A percentile compares a stretch with the other conserved stretches of the same genome.
These are phyloP conservation scores for Coniochaeta pulveracea DNA, from an alignment of 2,329 filamentous ascomycete species.

Conservation along the genomic window DNA sequence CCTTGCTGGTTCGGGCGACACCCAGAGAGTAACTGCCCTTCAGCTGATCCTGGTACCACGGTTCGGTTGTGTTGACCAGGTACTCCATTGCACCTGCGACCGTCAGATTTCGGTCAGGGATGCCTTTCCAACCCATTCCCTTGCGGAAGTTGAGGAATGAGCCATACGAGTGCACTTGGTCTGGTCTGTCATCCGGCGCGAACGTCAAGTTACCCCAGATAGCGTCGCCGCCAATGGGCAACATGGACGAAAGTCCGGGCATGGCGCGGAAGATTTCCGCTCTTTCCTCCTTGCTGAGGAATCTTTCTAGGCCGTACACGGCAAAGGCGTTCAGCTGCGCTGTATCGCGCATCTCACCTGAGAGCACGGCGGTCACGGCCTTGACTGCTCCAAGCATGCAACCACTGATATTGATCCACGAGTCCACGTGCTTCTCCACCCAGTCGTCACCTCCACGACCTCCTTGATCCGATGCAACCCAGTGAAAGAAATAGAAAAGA, in stretches of 20 bases:
- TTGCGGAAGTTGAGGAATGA: conserved; percentile 74
- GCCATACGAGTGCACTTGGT: conserved; percentile 64
- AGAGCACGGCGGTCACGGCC: conserved; percentile 78
- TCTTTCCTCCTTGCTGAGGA: conserved; percentile 79
- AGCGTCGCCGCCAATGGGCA: conserved; percentile 83
- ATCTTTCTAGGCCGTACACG: conserved; percentile 93
- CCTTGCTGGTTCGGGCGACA: conserved; percentile 64
- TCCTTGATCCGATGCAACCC: conserved; percentile 68
- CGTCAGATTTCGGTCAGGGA: conserved; percentile 65
- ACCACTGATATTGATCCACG: conserved; percentile 96
- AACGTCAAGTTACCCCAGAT: conserved; percentile 88
- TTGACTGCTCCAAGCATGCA: conserved; percentile 96
- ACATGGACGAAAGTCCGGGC: conserved; percentile 94
- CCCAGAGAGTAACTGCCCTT: conserved; percentile 75
- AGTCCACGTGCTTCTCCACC: conserved; percentile 83
- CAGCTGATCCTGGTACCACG: conserved; percentile 74
- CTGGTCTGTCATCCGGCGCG: conserved; percentile 76
- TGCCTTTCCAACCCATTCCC: conserved; percentile 51
- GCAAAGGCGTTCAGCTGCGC: conserved; percentile 94
- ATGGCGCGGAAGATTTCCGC: conserved; percentile 93
- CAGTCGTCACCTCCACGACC: conserved; percentile 75
- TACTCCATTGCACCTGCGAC: conserved; percentile 67
- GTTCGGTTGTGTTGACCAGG: conserved; percentile 64
- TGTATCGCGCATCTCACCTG: conserved; percentile 97
- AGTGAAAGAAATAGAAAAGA: conserved; percentile 66